Conservation (phyloP, 768 basidiomycete genomes). For the Naganishia vaughanmartiniae region DNA sequence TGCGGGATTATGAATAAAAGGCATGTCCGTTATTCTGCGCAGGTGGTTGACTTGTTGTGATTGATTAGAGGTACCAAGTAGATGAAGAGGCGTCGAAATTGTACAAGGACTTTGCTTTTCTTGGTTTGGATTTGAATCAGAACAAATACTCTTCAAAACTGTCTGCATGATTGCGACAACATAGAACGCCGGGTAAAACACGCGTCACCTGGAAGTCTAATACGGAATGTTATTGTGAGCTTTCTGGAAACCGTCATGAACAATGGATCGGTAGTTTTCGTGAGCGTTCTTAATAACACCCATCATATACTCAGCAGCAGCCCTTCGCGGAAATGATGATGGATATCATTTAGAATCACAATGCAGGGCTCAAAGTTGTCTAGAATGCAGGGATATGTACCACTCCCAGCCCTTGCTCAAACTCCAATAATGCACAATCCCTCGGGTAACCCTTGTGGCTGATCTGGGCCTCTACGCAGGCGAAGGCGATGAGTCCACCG, state of each 20-base stretch:
- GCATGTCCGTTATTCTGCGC: neutral
- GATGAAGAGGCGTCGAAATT: neutral
- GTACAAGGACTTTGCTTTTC: neutral
- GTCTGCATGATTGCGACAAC: neutral
- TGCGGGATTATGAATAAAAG: conserved; percentile 8
- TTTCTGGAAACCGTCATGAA: conserved; percentile 89
- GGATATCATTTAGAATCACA: neutral
- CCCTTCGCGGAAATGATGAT: conserved; percentile 55
- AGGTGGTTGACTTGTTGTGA: too few relatives aligned
- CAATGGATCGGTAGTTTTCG: conserved; percentile 87
- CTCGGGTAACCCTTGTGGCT: conserved; percentile 60
- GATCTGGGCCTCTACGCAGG: conserved; percentile 91
- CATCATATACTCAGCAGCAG: conserved; percentile 93
- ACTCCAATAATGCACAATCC: conserved; percentile 82
- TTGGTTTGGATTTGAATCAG: neutral
- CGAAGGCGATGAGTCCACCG: conserved; percentile 51
- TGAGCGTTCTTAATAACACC: conserved; percentile 83
- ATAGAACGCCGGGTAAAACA: too few relatives aligned
- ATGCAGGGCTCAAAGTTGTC: neutral
- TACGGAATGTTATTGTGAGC: conserved; percentile 40
- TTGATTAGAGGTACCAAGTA: neutral
- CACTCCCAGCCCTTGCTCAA: conserved; percentile 42
- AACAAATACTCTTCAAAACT: neutral
- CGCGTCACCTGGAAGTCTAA: neutral
- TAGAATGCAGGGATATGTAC: conserved; percentile 44